A percentile compares a stretch with the other conserved stretches of the same genome.
Conservation (phyloP, 371 early-diverging fungal genomes). For the Dichotomocladium elegans region DNA sequence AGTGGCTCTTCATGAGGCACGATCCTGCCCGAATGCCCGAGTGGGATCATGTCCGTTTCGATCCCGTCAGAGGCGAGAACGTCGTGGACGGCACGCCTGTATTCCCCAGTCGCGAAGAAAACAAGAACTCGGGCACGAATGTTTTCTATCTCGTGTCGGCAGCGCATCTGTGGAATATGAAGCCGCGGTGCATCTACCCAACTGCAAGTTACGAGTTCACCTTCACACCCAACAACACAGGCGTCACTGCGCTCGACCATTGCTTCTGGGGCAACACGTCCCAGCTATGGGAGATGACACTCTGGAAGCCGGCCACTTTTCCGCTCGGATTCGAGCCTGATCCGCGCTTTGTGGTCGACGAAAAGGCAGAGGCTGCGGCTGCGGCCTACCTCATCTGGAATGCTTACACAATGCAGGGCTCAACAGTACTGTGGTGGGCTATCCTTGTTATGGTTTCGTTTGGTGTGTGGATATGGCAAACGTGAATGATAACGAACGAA, state of each 20-base stretch:
- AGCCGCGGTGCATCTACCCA: conserved; percentile 24
- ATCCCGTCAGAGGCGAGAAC: conserved; percentile 20
- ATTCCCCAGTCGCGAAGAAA: conserved; percentile 16
- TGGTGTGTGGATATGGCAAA: conserved; percentile 10
- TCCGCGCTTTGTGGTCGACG: conserved; percentile 4
- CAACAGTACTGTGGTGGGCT: conserved; percentile 7
- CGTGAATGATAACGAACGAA: not conserved
- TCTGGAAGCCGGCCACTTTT: conserved; percentile 23
- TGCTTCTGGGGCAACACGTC: conserved; percentile 19
- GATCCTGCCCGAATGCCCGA: conserved; percentile 9
- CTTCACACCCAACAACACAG: conserved; percentile 30
- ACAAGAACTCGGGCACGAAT: conserved; percentile 17
- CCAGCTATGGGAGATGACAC: conserved; percentile 21
- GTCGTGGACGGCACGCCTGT: conserved; percentile 6
- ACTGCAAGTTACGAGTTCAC: conserved; percentile 20
- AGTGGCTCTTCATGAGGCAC: conserved; percentile 29
- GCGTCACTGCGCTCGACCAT: conserved; percentile 23
- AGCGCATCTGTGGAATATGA: conserved; percentile 33
- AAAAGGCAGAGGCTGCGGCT: not conserved
- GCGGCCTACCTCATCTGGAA: conserved; percentile 3
- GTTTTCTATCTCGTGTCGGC: conserved; percentile 24
- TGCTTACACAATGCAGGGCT: conserved; percentile 1
- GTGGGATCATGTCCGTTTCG: conserved; percentile 23
- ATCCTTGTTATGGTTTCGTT: conserved; percentile 5
- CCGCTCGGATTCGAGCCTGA: conserved; percentile 12